These are phyloP conservation scores for Yarrowia hollandica DNA, from an alignment of 805 yeast species.

Conservation along the genomic window DNA sequence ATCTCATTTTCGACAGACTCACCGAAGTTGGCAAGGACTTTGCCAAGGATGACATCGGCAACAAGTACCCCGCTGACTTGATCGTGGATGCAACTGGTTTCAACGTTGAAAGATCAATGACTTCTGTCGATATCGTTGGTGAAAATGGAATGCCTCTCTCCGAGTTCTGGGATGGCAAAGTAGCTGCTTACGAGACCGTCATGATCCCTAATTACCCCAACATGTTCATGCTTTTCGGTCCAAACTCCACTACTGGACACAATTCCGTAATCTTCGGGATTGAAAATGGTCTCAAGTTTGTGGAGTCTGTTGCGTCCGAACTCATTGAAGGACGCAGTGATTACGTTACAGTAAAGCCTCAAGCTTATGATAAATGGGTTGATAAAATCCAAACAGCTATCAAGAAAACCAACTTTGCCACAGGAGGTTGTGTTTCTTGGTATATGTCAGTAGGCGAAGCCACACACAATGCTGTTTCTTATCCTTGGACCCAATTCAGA, in stretches of 20 bases:
- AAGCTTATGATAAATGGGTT: conserved; percentile 32
- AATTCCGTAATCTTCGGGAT: conserved; percentile 31
- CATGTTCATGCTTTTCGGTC: conserved; percentile 32
- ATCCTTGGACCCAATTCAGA: conserved; percentile 32
- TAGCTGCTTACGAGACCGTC: conserved; percentile 32
- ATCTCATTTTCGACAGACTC: conserved; percentile 30
- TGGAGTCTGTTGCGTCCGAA: conserved; percentile 29
- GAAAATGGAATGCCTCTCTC: conserved; percentile 22
- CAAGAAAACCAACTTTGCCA: conserved; percentile 25
- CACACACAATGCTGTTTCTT: conserved; percentile 30
- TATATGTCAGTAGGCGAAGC: conserved; percentile 28
- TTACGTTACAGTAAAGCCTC: conserved; percentile 30
- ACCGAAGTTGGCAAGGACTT: conserved; percentile 27
- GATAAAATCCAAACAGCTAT: conserved; percentile 21
- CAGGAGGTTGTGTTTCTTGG: conserved; percentile 34
- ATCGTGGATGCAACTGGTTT: conserved; percentile 34
- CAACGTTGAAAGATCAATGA: conserved; percentile 26
- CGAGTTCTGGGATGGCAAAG: conserved; percentile 12
- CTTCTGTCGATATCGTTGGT: conserved; percentile 26
- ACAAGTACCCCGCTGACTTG: conserved; percentile 32
- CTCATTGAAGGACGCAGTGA: conserved; percentile 27
- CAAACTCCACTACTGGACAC: conserved; percentile 33
- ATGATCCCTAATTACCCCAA: conserved; percentile 33
- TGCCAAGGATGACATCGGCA: conserved; percentile 31
- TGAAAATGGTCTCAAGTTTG: conserved; percentile 32